Base-by-base conservation (phyloP, 2,329 filamentous ascomycete species). In the Triangularia setosa region DNA sequence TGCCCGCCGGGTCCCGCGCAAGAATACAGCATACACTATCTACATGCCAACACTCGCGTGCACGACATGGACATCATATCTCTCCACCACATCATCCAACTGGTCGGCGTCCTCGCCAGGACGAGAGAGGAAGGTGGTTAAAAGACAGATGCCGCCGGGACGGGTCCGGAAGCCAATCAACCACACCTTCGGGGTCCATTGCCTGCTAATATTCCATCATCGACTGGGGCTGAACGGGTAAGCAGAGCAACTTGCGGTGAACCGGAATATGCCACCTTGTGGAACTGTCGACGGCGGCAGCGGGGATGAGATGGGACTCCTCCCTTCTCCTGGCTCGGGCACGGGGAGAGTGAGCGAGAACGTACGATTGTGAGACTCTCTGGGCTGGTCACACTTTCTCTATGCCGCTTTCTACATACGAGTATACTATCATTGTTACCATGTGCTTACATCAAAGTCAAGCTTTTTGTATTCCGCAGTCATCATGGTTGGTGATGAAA, bases 71-170 rank as follows among this genome's bases (percentile, higher is more conserved):
- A 54, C 16, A 23, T 3, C 23, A 11, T 7, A 27, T 25, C 48
- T 28, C 58, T 40, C 33, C 23, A 55, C 14, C 52, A 55, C 52
- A 24, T 23, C 18, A 25, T 28, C 61, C 59, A 63, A 62, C 48
- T 58, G 23, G 18, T n/a, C 3, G 30, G 58, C 62, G 44, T 64
- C 62, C 63, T 64, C 60, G 63, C 60, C 63, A 58, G 52, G 67
- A 70, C 69, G 24, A 70, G 66, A 69, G 61, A 70, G 69, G 69
- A 70, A 70, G 67, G 69, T 69, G 63, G 23, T 65, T 66, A 66
- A 62, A 24, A 14, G 12, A 48, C n/a, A 21, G 40, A 48, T 40
- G 18, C 30, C 62, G 44, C 54, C 25, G 30, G 30, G 33, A 25
- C 35, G 27, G 24, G 18, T 55, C 66, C 64, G 66, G 63, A 62